Evolutionary conservation across 805 yeast genomes (phyloP), one percentile per base, ranked within the genome.

Genomic region (Starmerella davenportii): DNA sequence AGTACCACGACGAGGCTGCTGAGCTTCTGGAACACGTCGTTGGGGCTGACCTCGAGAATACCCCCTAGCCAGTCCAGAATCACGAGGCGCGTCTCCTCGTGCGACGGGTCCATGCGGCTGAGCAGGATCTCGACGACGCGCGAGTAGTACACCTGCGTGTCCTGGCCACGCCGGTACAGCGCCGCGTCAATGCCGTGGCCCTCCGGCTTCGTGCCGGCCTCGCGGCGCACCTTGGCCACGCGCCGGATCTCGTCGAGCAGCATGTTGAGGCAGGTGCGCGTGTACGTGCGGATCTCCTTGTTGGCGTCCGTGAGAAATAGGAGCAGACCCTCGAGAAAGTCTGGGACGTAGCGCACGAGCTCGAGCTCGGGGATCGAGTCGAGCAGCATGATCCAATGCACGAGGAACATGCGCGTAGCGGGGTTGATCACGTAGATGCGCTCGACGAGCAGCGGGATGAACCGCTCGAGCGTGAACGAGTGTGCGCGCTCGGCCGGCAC

Each of bases 341-440:
- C 79, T 1, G 98, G 95, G 35, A 90, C 62, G 53, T 79, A 90
- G 0, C 92, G 70, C 16, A 90, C 73, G 41, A 90, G 62, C 50
- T 87, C 95, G 38, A 87, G 63, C 38, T 87, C 92, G 0, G 98
- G 96, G 5, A 85, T 81, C 9, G 90, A 82, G 57, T 87, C 90
- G 36, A 90, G 64, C n/a, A 90, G 69, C 46, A 82, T 78, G 35
- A 90, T 67, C 98, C 98, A 90, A 37, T 92, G 80, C 11, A 90
- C 87, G 40, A 90, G 62, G 51, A 90, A 90, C 61, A 82, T 77
- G 47, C 95, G 68, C 0, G 95, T 84, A 52, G 79, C 80, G 1
- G 96, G 95, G 50, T 90, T 92, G 24, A 81, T 77, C 1, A 90
- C 85, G 52, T 81, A 81, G 60, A 90, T 81, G 46, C 96, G 65